phyloP scores from a whole-genome alignment of 768 basidiomycete species.

The Sarcomyxa edulis region DNA sequence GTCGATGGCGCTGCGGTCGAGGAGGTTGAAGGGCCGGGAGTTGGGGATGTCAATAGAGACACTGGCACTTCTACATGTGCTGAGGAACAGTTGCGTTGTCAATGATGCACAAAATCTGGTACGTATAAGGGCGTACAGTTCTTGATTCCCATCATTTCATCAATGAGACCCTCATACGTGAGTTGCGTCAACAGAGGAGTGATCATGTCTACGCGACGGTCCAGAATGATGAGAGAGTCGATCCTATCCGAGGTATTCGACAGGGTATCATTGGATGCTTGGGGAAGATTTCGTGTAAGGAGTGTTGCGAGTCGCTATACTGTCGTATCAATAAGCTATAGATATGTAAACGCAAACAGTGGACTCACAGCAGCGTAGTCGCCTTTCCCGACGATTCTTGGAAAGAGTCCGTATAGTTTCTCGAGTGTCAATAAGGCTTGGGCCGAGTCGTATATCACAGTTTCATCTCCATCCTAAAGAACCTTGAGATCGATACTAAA shows the following conservation, averaged over 20 bases:
- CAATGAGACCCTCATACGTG: constrained; percentile 94
- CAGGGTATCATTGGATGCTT: constrained; percentile 34
- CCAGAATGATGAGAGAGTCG: constrained; percentile 85
- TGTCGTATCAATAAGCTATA: constrained; percentile 3
- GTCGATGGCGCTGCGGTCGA: constrained; percentile 34
- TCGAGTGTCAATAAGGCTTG: constrained; percentile 83
- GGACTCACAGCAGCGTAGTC: constrained; percentile 69
- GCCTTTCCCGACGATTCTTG: constrained; percentile 90
- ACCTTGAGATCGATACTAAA: constrained; percentile 9
- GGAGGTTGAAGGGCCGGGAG: constrained; percentile 33
- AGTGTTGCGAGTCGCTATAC: constrained; percentile 71
- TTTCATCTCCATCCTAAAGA: constrained; percentile 86
- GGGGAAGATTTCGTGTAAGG: constrained; percentile 53
- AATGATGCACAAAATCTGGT: constrained; percentile 4
- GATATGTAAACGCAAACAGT: constrained; percentile 1
- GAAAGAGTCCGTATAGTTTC: constrained; percentile 82
- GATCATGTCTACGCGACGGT: constrained; percentile 91
- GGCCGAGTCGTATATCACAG: constrained; percentile 82
- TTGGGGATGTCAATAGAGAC: constrained; percentile 58
- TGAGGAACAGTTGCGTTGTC: constrained; percentile 20
- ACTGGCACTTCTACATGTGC: constrained; percentile 79
- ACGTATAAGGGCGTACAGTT: constrained; percentile 57
- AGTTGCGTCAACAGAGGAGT: constrained; percentile 93
- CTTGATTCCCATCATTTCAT: constrained; percentile 86
- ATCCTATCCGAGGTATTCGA: constrained; percentile 53